Base-by-base conservation (phyloP, 192 early-diverging fungal species). In the Backusella mclennaniae region DNA sequence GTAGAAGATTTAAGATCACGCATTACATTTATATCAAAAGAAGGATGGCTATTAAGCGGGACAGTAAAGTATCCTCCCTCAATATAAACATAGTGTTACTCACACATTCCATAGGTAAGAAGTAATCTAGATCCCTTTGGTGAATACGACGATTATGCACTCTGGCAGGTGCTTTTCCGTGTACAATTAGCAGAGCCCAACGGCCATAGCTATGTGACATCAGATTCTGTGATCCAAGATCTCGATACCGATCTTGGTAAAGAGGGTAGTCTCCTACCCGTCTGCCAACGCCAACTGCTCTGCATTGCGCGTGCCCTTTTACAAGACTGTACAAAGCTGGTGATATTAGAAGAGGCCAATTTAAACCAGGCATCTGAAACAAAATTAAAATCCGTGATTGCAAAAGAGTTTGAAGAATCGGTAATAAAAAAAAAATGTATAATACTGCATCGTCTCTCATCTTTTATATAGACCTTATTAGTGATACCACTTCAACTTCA, bases 321-420 rank as follows among this genome's bases (percentile, higher is more conserved):
- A 23, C 78, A 87, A 12, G 84, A 87, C 70, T 66, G 73, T 42
- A 75, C 73, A 2, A 69, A 70, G 3, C 75, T 95, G 33, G 89
- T 96, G 68, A 85, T 96, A 36, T 84, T 95, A 82, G 93, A 96
- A 77, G 94, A 96, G 82, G 96, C 96, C 2, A 96, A 96, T 0
- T 93, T 96, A 5, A 89, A 88, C 0, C 93, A 95, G 0, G 89
- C 90, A 23, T 95, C 93, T 0, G 94, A 98, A 76, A 82, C 87
- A 31, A 85, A 84, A 21, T 96, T 98, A 77, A 95, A 96, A 85
- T 80, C 79, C 19, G 92, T 95, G 0, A 94, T 98, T 73, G 89
- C 93, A 66, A 85, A 90, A 69, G 86, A 87, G 49, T 94, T 95
- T 85, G 85, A 86, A 63, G 83, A 91, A 67, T 89, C 90, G 46